phyloP scores from a whole-genome alignment of 2,329 filamentous ascomycete genomes.

The Endocalyx cinctus region DNA sequence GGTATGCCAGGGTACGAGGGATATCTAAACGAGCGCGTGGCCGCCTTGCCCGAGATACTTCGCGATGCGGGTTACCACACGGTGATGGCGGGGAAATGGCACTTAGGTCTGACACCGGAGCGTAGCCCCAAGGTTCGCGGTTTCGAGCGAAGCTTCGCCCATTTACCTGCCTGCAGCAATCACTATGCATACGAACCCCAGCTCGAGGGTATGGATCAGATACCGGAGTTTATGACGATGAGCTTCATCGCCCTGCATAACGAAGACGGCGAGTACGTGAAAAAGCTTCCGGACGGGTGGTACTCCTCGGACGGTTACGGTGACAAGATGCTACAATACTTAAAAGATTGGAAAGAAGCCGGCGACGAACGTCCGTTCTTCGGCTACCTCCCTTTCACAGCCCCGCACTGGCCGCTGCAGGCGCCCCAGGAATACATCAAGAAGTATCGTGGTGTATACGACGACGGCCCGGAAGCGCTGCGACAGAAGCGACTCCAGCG shows the following conservation, averaged over 20 bases:
- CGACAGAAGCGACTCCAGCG: slow-evolving; percentile 47
- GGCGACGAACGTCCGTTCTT: slow-evolving; percentile 46
- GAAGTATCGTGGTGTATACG: slow-evolving; percentile 56
- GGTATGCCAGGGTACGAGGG: slow-evolving; percentile 60
- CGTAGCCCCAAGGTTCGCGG: slow-evolving; percentile 51
- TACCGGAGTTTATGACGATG: slow-evolving; percentile 33
- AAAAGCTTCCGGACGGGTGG: slow-evolving; percentile 44
- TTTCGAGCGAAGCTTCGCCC: slow-evolving; percentile 55
- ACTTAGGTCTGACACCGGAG: slow-evolving; percentile 55
- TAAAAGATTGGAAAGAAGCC: slow-evolving; percentile 39
- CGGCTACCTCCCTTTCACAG: slow-evolving; percentile 56
- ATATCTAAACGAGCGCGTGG: slow-evolving; percentile 57
- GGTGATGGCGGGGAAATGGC: slow-evolving; percentile 60
- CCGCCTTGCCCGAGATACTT: slow-evolving; percentile 53
- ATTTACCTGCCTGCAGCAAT: slow-evolving; percentile 56
- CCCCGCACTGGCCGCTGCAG: slow-evolving; percentile 61
- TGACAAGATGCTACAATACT: slow-evolving; percentile 46
- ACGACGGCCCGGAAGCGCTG: slow-evolving; percentile 55
- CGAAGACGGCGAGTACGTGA: slow-evolving; percentile 32
- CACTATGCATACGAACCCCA: slow-evolving; percentile 48
- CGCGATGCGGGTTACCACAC: slow-evolving; percentile 56
- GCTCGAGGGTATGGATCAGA: slow-evolving; percentile 32
- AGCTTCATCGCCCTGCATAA: slow-evolving; percentile 34
- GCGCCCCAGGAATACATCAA: slow-evolving; percentile 49
- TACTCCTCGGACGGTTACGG: slow-evolving; percentile 51